Percentiles rank a stretch among this genome's conserved stretches.
These are phyloP conservation scores for Penicillium sp. DNA, from an alignment of 2,329 filamentous ascomycete genomes.

Conservation along the genomic window DNA sequence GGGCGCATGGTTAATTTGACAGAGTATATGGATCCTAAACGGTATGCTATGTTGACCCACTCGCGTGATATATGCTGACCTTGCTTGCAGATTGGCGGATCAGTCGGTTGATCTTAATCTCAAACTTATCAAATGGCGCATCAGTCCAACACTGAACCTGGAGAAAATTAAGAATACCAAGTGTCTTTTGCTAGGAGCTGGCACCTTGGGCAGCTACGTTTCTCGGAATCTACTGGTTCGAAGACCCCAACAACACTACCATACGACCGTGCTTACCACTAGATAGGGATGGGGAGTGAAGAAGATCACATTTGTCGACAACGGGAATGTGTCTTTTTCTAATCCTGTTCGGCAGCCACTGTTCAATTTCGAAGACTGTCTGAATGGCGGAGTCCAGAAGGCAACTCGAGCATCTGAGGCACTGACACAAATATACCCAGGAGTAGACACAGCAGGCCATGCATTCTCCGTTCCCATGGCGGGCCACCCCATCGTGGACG, in stretches of 20 bases:
- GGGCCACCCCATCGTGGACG: constrained; percentile 81
- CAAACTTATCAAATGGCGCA: constrained; percentile 98
- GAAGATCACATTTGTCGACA: constrained; percentile 95
- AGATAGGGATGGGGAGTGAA: constrained; percentile 81
- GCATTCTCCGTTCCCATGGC: constrained; percentile 91
- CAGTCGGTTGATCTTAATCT: constrained; percentile 94
- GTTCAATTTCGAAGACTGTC: constrained; percentile 86
- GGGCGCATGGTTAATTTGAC: constrained; percentile 79
- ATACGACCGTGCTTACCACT: constrained; percentile 5
- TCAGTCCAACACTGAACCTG: constrained; percentile 83
- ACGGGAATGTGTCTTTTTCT: constrained; percentile 88
- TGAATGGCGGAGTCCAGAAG: constrained; percentile 81
- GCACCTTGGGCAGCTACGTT: constrained; percentile 92
- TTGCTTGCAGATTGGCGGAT: constrained; percentile 66
- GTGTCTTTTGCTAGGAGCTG: constrained; percentile 87
- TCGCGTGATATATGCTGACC: background rate
- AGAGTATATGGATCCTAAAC: constrained; percentile 88
- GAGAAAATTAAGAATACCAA: constrained; percentile 86
- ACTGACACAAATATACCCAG: constrained; percentile 84
- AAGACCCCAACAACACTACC: background rate
- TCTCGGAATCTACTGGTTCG: constrained; percentile 76
- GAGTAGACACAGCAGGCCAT: constrained; percentile 78
- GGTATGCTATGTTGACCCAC: constrained; percentile 34
- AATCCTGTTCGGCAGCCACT: constrained; percentile 95
- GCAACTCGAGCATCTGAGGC: constrained; percentile 78